Percentiles rank a stretch among this genome's conserved stretches.
Conservation (phyloP, 495 filamentous ascomycete species). For the Podospora pseudopauciseta region DNA sequence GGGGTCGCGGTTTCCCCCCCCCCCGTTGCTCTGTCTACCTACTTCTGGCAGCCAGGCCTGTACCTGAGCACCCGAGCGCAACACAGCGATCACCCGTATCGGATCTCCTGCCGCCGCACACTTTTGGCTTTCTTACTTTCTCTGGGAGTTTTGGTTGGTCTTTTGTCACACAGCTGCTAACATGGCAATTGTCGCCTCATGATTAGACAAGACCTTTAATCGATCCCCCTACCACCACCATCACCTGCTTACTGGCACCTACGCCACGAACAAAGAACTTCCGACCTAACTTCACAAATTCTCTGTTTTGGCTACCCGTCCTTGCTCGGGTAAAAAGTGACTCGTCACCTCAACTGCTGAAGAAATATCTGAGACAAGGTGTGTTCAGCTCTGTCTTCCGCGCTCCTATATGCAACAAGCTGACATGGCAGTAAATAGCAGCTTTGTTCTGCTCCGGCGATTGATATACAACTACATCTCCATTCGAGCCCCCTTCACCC, state of each 20-base stretch:
- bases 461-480: background rate
- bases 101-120: slow-evolving; percentile 1
- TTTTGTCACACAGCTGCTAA: slow-evolving; percentile 9
- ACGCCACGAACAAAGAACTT: slow-evolving; percentile 19
- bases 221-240: background rate
- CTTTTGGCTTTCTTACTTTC: slow-evolving; percentile 1
- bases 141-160: slow-evolving; percentile 5
- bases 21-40: background rate
- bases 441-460: background rate
- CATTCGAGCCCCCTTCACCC: background rate
- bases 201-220: slow-evolving; percentile 12
- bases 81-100: slow-evolving; percentile 3
- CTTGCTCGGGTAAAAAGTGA: slow-evolving; percentile 2
- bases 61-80: background rate
- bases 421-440: background rate
- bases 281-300: background rate
- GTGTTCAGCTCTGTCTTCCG: background rate
- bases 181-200: slow-evolving; percentile 9
- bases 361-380: slow-evolving; percentile 1
- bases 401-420: background rate
- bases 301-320: background rate
- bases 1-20: background rate
- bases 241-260: background rate
- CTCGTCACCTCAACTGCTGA: background rate
- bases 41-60: background rate